A percentile compares a stretch with the other conserved stretches of the same genome.
These are phyloP conservation scores for Arthrobotrys sinensis DNA, from an alignment of 2,329 filamentous ascomycete species.

Conservation along the genomic window DNA sequence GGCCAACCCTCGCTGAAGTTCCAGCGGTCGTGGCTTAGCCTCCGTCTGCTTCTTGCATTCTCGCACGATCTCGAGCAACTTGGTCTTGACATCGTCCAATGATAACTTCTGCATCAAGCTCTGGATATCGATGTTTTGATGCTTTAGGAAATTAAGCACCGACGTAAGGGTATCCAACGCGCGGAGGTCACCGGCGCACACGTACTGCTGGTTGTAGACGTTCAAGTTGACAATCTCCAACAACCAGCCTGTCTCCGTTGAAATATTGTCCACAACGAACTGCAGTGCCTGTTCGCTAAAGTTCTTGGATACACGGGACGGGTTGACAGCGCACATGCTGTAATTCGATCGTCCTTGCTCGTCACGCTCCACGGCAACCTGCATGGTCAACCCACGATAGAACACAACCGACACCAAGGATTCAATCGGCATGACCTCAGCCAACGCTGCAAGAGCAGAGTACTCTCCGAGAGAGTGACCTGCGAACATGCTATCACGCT, in stretches of 20 bases:
- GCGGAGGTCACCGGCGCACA: slow-evolving; percentile 79
- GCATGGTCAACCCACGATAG: slow-evolving; percentile 99
- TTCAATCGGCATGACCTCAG: slow-evolving; percentile 99
- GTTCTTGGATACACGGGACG: slow-evolving; percentile 96
- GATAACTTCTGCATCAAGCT: slow-evolving; percentile 87
- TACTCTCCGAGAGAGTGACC: slow-evolving; percentile 99
- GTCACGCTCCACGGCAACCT: slow-evolving; percentile 97
- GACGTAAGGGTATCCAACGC: slow-evolving; percentile 80
- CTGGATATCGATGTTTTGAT: slow-evolving; percentile 97
- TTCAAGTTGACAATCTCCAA: slow-evolving; percentile 99
- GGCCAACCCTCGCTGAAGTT: slow-evolving; percentile 93
- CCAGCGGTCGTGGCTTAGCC: slow-evolving; percentile 87
- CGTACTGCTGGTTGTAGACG: slow-evolving; percentile 82
- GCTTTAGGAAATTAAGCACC: slow-evolving; percentile 94
- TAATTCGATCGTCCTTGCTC: slow-evolving; percentile 95
- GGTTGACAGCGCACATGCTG: slow-evolving; percentile 99
- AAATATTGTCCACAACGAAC: slow-evolving; percentile 95
- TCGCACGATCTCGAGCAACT: slow-evolving; percentile 90
- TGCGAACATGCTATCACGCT: slow-evolving; percentile 95
- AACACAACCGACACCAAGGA: slow-evolving; percentile 98
- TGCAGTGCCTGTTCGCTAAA: slow-evolving; percentile 98
- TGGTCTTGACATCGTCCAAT: slow-evolving; percentile 90
- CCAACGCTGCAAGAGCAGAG: slow-evolving; percentile 93
- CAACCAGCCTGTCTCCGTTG: slow-evolving; percentile 94
- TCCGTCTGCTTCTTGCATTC: slow-evolving; percentile 89